phyloP scores from a whole-genome alignment of 495 filamentous ascomycete species.

The Cryomyces antarcticus region DNA sequence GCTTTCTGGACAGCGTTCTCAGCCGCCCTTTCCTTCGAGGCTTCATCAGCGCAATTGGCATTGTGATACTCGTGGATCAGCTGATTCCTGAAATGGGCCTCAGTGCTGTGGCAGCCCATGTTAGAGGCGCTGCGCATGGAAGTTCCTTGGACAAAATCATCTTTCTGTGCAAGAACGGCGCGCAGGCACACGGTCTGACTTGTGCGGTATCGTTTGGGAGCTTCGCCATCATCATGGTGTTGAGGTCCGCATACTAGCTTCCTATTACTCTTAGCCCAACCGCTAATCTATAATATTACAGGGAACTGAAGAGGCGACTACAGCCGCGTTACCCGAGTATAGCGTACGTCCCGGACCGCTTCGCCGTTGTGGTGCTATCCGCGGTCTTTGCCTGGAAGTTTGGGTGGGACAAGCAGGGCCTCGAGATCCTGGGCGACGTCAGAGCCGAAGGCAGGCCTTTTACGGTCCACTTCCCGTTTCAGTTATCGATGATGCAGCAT shows the following conservation, averaged over 20 bases:
- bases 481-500: slow-evolving; percentile 49
- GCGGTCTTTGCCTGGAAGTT: slow-evolving; percentile 62
- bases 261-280: no score
- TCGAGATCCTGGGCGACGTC: slow-evolving; percentile 67
- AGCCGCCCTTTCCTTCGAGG: slow-evolving; percentile 81
- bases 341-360: slow-evolving; percentile 82
- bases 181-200: slow-evolving; percentile 51
- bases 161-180: slow-evolving; percentile 51
- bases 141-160: slow-evolving; percentile 68
- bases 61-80: slow-evolving; percentile 91
- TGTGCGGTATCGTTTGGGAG: slow-evolving; percentile 52
- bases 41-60: slow-evolving; percentile 91
- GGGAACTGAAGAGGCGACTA: slow-evolving; percentile 61
- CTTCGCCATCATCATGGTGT: slow-evolving; percentile 77
- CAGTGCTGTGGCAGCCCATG: slow-evolving; percentile 32
- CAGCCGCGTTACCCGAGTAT: slow-evolving; percentile 64
- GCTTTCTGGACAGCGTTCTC: slow-evolving; percentile 86
- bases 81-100: slow-evolving; percentile 79
- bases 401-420: slow-evolving; percentile 59
- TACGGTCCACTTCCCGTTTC: slow-evolving; percentile 70
- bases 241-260: no score
- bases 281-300: slow-evolving; percentile 7
- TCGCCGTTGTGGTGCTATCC: slow-evolving; percentile 73
- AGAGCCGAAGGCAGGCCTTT: slow-evolving; percentile 51
- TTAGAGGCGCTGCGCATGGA: slow-evolving; percentile 45